A percentile compares a stretch with the other conserved stretches of the same genome.
phyloP scores from a whole-genome alignment of 202 grass and related monocot genomes.

The Musa balbisiana region DNA sequence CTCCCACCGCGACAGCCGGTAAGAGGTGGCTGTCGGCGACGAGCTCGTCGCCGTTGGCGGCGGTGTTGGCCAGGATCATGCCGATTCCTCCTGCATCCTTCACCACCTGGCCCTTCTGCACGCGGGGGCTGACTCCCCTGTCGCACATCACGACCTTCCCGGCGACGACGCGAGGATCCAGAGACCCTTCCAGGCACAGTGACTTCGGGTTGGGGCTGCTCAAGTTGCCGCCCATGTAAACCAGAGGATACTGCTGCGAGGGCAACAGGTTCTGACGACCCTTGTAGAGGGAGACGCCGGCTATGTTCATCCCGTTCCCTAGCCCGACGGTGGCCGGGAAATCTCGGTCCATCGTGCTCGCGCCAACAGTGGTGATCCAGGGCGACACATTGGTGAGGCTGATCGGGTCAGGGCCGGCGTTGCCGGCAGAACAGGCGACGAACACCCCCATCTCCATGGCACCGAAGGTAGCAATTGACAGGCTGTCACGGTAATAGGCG shows the following conservation, averaged over 20 bases:
- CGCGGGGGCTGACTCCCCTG: not conserved
- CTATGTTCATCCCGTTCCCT: not conserved
- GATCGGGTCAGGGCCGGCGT: not conserved
- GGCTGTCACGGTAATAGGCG: not conserved
- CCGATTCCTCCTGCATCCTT: not conserved
- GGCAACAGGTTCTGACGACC: not conserved
- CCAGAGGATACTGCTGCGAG: not conserved
- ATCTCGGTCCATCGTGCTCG: not conserved
- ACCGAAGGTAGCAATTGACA: not conserved
- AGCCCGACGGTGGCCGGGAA: not conserved
- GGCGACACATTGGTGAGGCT: not conserved
- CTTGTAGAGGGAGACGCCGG: not conserved
- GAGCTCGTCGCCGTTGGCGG: not conserved
- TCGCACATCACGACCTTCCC: not conserved
- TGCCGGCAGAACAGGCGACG: not conserved
- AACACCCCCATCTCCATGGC: slow-evolving; percentile 11
- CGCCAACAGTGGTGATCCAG: not conserved
- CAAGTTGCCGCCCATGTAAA: not conserved
- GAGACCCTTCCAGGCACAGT: not conserved
- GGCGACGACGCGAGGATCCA: not conserved
- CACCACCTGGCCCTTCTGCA: not conserved
- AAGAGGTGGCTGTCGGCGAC: not conserved
- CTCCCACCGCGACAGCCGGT: not conserved
- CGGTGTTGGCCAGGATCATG: not conserved
- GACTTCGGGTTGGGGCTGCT: not conserved